A percentile compares a stretch with the other conserved stretches of the same genome.
Conservation (phyloP, 2,329 filamentous ascomycete genomes). For the Pseudogymnoascus sp. region DNA sequence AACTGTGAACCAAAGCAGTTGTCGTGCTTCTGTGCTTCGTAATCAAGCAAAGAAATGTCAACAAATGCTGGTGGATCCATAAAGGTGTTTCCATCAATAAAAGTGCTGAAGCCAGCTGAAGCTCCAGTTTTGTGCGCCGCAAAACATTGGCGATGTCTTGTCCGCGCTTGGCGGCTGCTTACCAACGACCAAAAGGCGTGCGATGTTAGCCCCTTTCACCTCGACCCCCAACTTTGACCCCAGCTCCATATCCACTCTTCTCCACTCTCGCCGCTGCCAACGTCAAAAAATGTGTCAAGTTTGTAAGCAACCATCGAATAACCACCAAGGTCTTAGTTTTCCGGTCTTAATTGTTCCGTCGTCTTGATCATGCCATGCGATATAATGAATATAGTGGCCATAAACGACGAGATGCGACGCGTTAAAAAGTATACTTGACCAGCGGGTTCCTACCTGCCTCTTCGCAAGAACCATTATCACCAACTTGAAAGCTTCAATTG, state of each 20-base stretch:
- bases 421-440: not conserved
- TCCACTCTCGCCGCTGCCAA: slow-evolving; percentile 7
- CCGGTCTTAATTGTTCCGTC: slow-evolving; percentile 8
- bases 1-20: not conserved
- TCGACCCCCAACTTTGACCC: not conserved
- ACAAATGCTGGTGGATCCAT: not conserved
- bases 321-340: not conserved
- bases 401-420: not conserved
- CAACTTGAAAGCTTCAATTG: not conserved
- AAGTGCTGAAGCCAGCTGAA: not conserved
- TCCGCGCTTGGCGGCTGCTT: slow-evolving; percentile 5
- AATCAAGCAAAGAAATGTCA: slow-evolving; percentile 3
- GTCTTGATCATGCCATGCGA: not conserved
- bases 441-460: not conserved
- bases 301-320: slow-evolving; percentile 6
- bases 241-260: slow-evolving; percentile 2
- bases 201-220: not conserved
- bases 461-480: not conserved
- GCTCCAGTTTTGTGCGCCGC: not conserved
- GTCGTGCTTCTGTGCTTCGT: not conserved
- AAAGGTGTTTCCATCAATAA: not conserved
- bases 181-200: not conserved
- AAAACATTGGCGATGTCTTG: slow-evolving; percentile 3
- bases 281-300: slow-evolving; percentile 7
- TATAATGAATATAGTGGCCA: slow-evolving; percentile 6